A percentile compares a stretch with the other conserved stretches of the same genome.
Conservation (phyloP, 1,139 yeast species). For the Pichia sp. region DNA sequence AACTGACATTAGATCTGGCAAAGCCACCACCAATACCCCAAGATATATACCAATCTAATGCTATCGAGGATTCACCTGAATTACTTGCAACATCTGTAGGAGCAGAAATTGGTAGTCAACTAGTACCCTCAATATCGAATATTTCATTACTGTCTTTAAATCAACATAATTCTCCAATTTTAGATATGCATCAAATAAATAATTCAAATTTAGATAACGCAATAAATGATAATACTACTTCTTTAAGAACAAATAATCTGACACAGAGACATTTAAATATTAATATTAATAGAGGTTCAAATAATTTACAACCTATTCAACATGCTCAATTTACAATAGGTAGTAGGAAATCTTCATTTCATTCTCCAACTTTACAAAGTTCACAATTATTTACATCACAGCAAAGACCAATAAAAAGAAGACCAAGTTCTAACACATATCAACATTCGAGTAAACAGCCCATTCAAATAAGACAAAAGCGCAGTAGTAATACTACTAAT, state of each 20-base stretch:
- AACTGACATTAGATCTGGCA: conserved; percentile 2
- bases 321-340: conserved; percentile 10
- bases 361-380: conserved; percentile 14
- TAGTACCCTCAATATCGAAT: conserved; percentile 50
- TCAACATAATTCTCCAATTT: conserved; percentile 5
- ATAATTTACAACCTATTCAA: conserved; percentile 2
- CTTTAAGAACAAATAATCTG: background rate
- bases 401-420: conserved; percentile 9
- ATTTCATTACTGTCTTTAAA: conserved; percentile 47
- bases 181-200: conserved; percentile 3
- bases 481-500: conserved; percentile 1
- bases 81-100: conserved; percentile 52
- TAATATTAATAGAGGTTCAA: conserved; percentile 5
- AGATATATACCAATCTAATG: background rate
- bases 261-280: conserved; percentile 4
- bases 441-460: conserved; percentile 6
- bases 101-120: conserved; percentile 41
- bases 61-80: conserved; percentile 45
- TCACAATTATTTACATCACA: conserved; percentile 5
- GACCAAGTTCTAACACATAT: conserved; percentile 11
- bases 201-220: background rate
- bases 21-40: background rate
- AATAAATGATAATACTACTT: background rate
- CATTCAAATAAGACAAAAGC: conserved; percentile 4
- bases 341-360: conserved; percentile 15